Base-by-base conservation (phyloP, 345 rosid species). In the Bruguiera gymnorhiza region DNA sequence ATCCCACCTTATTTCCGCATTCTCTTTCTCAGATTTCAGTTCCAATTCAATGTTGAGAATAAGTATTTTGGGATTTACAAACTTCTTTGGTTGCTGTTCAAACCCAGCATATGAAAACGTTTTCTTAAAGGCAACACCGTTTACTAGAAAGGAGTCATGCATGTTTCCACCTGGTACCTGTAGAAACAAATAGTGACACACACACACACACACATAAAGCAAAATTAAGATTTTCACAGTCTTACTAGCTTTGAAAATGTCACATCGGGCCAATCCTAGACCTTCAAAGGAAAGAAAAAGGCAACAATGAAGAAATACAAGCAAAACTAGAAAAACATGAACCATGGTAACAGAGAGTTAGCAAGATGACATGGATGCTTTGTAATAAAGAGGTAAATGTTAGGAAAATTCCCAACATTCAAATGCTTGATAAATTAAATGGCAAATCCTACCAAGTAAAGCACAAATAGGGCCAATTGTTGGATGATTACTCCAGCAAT, bases 101-200 rank as follows among this genome's bases (percentile, higher is more conserved):
- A 96, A 96, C 51, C 99, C 99, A 1, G 99, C 99, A 75, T 96
- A 96, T 0, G 99, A 92, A 79, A 96, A 96, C 19, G 99, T 96
- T 83, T 96, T 96, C 65, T 96, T 96, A 71, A 96, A 96, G 71
- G 98, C 99, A 63, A 96, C 98, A 63, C 99, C 99, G 75, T 90
- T 84, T 34, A 96, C 99, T 39, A 92, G 82, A 83, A 96, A 96
- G 24, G 99, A 96, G 78, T 96, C 98, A 27, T 89, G 80, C 99
- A 96, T 96, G 66, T 66, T 96, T 62, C 99, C 98, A 72, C 99
- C 99, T 11, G 97, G 95, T 73, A 96, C 98, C 99, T 96, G 75
- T 64, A 61, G 30, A 57, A 37, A 48, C 48, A 52, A 24, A 60
- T 26, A 51, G 11, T 46, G 6, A 57, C 18, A 55, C 26, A 20